Conservation (phyloP, 2,329 filamentous ascomycete species). For the Ophiocordyceps camponoti-floridani region DNA sequence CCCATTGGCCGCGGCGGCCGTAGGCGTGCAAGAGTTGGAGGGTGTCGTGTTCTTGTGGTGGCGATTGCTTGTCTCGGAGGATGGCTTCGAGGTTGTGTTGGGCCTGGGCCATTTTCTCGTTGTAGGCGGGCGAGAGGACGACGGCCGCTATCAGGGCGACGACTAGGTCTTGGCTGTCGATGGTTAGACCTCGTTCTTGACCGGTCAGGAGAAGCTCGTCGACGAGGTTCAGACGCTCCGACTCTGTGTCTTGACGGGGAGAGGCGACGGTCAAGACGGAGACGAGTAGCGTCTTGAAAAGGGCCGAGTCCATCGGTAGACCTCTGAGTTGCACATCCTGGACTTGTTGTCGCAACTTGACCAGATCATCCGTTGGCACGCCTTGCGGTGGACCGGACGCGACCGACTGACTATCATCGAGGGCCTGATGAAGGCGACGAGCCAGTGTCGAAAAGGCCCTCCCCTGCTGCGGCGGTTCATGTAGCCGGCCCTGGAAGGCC, state of each 20-base stretch:
- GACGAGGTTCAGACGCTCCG: constrained; percentile 18
- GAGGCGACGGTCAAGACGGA: constrained; percentile 15
- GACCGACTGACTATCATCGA: neutral
- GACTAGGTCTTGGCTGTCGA: constrained; percentile 29
- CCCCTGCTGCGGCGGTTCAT: constrained; percentile 16
- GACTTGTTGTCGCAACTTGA: constrained; percentile 11
- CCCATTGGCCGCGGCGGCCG: constrained; percentile 28
- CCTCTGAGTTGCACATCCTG: constrained; percentile 21
- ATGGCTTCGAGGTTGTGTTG: constrained; percentile 27
- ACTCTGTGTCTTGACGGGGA: constrained; percentile 6
- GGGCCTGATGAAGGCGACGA: constrained; percentile 2
- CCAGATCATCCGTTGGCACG: constrained; percentile 4
- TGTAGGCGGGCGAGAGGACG: constrained; percentile 13
- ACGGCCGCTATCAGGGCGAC: constrained; percentile 25
- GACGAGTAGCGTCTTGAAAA: constrained; percentile 19
- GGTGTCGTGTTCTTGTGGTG: constrained; percentile 20
- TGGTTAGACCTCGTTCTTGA: constrained; percentile 23
- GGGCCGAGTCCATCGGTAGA: constrained; percentile 14
- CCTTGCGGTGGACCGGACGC: neutral
- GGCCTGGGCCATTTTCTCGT: constrained; percentile 16
- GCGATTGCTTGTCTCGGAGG: constrained; percentile 16
- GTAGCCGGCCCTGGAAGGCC: constrained; percentile 15
- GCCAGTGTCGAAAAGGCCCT: constrained; percentile 16
- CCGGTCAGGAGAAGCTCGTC: constrained; percentile 25
- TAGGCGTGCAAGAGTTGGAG: constrained; percentile 27